These are phyloP conservation scores for Papilionanthe hybrid DNA, from an alignment of 116 monocot species.

Conservation along the genomic window DNA sequence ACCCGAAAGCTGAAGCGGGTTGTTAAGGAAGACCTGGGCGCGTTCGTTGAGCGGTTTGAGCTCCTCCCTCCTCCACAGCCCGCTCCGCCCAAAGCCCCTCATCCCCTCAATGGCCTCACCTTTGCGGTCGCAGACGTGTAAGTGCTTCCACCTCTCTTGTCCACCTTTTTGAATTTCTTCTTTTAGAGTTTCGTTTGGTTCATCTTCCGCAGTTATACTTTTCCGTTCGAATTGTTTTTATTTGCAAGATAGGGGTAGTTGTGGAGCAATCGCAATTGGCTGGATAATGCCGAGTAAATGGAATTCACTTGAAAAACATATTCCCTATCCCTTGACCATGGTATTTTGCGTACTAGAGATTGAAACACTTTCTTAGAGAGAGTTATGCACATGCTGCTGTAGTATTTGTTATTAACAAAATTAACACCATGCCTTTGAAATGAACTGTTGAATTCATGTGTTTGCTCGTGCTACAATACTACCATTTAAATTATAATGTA, in stretches of 20 bases:
- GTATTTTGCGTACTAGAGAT: too few relatives aligned
- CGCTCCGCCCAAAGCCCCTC: slow-evolving; percentile 84
- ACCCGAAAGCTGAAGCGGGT: slow-evolving; percentile 46
- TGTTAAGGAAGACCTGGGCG: slow-evolving; percentile 71
- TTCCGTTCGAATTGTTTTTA: not conserved
- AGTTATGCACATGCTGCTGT: too few relatives aligned
- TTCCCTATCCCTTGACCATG: too few relatives aligned
- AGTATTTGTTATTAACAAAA: too few relatives aligned
- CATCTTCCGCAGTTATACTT: not conserved
- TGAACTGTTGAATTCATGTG: too few relatives aligned
- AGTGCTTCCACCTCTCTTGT: slow-evolving; percentile 1
- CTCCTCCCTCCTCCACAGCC: slow-evolving; percentile 92
- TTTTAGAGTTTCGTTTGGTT: not conserved
- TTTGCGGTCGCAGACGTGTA: slow-evolving; percentile 91
- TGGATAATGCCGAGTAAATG: not conserved
- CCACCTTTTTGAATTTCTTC: not conserved
- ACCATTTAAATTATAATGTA: too few relatives aligned
- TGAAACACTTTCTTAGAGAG: too few relatives aligned
- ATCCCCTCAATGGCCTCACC: slow-evolving; percentile 68
- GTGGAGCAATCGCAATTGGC: not conserved
- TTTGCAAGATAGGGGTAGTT: not conserved
- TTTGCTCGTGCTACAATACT: too few relatives aligned
- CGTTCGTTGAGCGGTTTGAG: slow-evolving; percentile 76
- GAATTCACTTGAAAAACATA: too few relatives aligned
- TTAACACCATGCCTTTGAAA: too few relatives aligned